A percentile compares a stretch with the other conserved stretches of the same genome.
phyloP scores from a whole-genome alignment of 352 stramenopile genomes.

The Phytophthora litchii region DNA sequence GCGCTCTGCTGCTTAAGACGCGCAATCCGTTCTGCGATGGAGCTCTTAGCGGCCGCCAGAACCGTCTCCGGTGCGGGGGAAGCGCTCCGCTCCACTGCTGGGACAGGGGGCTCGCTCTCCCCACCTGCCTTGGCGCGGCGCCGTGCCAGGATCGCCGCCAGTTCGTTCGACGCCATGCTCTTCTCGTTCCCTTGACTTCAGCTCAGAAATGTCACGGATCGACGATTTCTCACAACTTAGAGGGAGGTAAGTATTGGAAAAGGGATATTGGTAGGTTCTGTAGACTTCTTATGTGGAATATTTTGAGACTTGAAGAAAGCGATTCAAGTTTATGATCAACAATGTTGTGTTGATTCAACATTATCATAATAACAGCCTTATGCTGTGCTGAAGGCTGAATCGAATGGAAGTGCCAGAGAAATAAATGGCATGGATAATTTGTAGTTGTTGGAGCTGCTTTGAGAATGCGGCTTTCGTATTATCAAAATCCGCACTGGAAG shows the following conservation, averaged over 20 bases:
- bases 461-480: no score
- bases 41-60: slow-evolving; percentile 40
- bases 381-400: no score
- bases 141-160: slow-evolving; percentile 81
- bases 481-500: no score
- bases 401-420: no score
- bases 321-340: no score
- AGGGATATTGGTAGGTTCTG: not conserved
- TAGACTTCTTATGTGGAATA: slow-evolving; percentile 13
- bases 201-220: slow-evolving; percentile 20
- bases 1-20: slow-evolving; percentile 73
- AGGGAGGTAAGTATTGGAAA: not conserved
- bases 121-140: slow-evolving; percentile 72
- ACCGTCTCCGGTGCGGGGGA: slow-evolving; percentile 15
- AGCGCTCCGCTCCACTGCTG: slow-evolving; percentile 39
- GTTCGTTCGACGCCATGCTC: slow-evolving; percentile 80
- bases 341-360: no score
- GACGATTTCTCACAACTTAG: slow-evolving; percentile 5
- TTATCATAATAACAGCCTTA: no score
- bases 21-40: slow-evolving; percentile 81
- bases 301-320: not conserved
- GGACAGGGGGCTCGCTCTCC: slow-evolving; percentile 33
- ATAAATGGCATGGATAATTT: no score
- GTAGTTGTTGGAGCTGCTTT: no score
- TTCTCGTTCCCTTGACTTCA: slow-evolving; percentile 34